Conservation (phyloP, 495 filamentous ascomycete species). For the Aspergillus conjunctus region DNA sequence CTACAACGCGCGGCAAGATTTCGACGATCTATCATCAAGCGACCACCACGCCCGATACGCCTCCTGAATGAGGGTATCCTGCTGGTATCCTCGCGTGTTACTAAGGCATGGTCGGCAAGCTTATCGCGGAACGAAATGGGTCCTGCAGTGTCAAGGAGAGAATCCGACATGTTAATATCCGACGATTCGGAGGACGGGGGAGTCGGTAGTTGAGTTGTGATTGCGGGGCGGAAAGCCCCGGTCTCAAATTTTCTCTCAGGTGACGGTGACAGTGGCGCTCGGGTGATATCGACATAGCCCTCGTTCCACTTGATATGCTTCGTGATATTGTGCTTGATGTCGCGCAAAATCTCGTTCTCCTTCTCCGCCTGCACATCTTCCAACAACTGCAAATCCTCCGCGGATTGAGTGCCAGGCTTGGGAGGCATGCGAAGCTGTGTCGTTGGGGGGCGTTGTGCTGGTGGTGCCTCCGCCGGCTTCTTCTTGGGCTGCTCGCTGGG, state of each 20-base stretch:
- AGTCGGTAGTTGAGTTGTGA: conserved; percentile 80
- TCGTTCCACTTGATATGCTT: conserved; percentile 88
- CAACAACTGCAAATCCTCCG: conserved; percentile 73
- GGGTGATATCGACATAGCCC: conserved; percentile 80
- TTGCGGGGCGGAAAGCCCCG: conserved; percentile 70
- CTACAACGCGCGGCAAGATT: conserved; percentile 53
- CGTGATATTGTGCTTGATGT: conserved; percentile 77
- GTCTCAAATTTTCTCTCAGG: conserved; percentile 58
- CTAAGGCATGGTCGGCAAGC: conserved; percentile 47
- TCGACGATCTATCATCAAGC: conserved; percentile 78
- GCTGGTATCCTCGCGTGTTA: conserved; percentile 50
- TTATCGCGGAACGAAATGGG: conserved; percentile 52
- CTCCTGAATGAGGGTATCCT: conserved; percentile 63
- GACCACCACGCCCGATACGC: conserved; percentile 73
- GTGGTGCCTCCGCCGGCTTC: conserved; percentile 57
- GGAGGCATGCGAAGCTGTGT: conserved; percentile 67
- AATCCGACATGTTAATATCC: conserved; percentile 53
- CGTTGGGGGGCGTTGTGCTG: conserved; percentile 56
- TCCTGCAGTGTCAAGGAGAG: conserved; percentile 44
- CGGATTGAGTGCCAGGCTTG: conserved; percentile 65
- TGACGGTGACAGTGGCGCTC: conserved; percentile 75
- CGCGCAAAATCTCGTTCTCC: conserved; percentile 72
- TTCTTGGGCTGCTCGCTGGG: conserved; percentile 63
- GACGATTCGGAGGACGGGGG: conserved; percentile 80
- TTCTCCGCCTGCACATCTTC: conserved; percentile 78